Percentiles rank a stretch among this genome's conserved stretches.
Conservation (phyloP, 352 stramenopile genomes). For the Phytophthora pseudosyringae region DNA sequence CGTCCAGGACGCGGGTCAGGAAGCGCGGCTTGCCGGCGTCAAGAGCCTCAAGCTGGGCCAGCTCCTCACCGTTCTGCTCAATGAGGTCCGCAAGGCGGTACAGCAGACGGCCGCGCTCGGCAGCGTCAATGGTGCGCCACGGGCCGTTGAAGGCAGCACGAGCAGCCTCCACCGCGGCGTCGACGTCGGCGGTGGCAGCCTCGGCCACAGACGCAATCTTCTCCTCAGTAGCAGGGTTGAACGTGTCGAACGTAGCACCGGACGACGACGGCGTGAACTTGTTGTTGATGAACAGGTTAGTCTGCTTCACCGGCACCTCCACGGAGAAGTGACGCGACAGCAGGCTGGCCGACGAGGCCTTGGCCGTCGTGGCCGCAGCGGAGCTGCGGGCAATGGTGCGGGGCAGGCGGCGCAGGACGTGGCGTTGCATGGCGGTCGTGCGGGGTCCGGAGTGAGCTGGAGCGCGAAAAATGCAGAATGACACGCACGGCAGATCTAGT, state of each 20-base stretch:
- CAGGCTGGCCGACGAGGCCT: conserved; percentile 24
- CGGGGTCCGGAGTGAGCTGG: conserved; percentile 15
- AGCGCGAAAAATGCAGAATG: conserved; percentile 32
- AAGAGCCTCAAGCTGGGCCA: conserved; percentile 89
- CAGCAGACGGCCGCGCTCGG: conserved; percentile 48
- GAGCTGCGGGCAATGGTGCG: conserved; percentile 29
- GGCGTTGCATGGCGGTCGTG: conserved; percentile 46
- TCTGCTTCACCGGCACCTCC: conserved; percentile 58
- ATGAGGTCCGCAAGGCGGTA: conserved; percentile 58
- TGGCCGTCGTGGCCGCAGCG: conserved; percentile 12
- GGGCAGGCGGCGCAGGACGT: conserved; percentile 46
- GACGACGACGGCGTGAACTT: conserved; percentile 75
- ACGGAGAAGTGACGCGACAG: conserved; percentile 40
- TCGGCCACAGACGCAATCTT: conserved; percentile 71
- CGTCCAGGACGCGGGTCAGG: conserved; percentile 88
- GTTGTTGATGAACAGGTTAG: conserved; percentile 87
- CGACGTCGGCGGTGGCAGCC: conserved; percentile 63
- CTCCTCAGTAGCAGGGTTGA: conserved; percentile 82
- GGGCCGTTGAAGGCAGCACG: conserved; percentile 67
- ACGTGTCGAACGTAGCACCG: conserved; percentile 72
- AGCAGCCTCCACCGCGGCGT: conserved; percentile 67
- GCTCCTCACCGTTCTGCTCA: conserved; percentile 58
- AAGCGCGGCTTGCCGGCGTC: conserved; percentile 94
- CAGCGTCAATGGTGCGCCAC: conserved; percentile 62
- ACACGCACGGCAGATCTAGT: conserved; percentile 13